phyloP scores from a whole-genome alignment of 441 rosid genomes.

The Rhodomyrtus psidioides region DNA sequence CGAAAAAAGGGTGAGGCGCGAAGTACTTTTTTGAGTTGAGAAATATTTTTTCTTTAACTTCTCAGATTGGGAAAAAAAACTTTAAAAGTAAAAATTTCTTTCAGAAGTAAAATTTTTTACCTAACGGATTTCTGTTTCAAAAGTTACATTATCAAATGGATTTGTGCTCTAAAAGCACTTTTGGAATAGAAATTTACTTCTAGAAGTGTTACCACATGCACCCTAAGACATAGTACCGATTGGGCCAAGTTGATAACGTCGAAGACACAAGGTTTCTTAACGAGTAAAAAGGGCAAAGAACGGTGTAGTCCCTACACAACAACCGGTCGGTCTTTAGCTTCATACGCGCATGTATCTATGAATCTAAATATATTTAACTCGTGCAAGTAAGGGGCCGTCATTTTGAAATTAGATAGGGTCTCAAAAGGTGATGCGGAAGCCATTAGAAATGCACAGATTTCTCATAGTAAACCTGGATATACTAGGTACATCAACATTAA shows the following conservation, averaged over 20 bases:
- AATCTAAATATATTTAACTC: neutral
- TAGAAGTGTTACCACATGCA: too few relatives aligned
- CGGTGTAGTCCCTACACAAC: neutral
- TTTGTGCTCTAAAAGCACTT: too few relatives aligned
- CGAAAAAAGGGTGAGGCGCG: too few relatives aligned
- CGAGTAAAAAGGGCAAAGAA: neutral
- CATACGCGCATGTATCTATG: neutral
- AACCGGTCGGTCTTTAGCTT: neutral
- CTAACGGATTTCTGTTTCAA: too few relatives aligned
- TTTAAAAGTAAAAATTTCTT: too few relatives aligned
- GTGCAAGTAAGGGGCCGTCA: neutral
- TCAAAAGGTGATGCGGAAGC: neutral
- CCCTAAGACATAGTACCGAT: neutral
- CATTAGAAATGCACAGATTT: neutral
- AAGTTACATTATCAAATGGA: too few relatives aligned
- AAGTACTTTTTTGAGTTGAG: too few relatives aligned
- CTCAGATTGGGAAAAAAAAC: too few relatives aligned
- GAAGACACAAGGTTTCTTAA: neutral
- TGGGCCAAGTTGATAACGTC: neutral
- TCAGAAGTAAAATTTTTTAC: too few relatives aligned
- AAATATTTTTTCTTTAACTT: too few relatives aligned
- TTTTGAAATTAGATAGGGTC: neutral
- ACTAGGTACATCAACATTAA: too few relatives aligned
- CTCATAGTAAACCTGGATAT: neutral
- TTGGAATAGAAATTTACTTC: too few relatives aligned